phyloP scores from a whole-genome alignment of 2,329 filamentous ascomycete species.

The Penicillium verrucosum region DNA sequence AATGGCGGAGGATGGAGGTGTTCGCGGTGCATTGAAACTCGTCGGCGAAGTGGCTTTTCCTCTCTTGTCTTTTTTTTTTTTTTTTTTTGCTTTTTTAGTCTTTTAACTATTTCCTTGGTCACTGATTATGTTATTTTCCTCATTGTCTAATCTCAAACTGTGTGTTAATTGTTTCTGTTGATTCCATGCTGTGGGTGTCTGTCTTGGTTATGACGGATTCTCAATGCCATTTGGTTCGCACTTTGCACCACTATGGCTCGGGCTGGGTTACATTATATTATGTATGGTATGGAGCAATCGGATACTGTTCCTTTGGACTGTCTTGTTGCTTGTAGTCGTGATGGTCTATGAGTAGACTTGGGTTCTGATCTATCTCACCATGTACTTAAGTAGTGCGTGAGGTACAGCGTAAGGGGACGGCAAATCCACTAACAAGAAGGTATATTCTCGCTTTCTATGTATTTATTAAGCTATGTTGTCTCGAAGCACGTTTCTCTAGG shows the following conservation, averaged over 20 bases:
- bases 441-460: neutral
- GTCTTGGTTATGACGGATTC: neutral
- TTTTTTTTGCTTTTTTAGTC: conserved; percentile 24
- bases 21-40: conserved; percentile 37
- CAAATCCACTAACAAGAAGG: neutral
- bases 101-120: conserved; percentile 24
- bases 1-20: conserved; percentile 37
- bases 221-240: neutral
- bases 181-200: neutral
- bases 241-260: conserved; percentile 14
- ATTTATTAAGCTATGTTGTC: neutral
- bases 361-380: neutral
- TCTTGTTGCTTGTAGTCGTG: neutral
- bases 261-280: conserved; percentile 15
- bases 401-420: neutral
- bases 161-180: conserved; percentile 6
- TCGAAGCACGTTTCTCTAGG: too few species aligned
- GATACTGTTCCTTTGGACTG: conserved; percentile 11
- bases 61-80: conserved; percentile 14
- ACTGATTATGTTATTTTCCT: conserved; percentile 19
- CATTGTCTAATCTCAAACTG: conserved; percentile 24
- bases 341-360: neutral
- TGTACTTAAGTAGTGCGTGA: neutral
- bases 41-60: conserved; percentile 34
- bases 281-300: conserved; percentile 31